Base-by-base conservation (phyloP, 2,329 filamentous ascomycete genomes). In the Penicillium palitans region DNA sequence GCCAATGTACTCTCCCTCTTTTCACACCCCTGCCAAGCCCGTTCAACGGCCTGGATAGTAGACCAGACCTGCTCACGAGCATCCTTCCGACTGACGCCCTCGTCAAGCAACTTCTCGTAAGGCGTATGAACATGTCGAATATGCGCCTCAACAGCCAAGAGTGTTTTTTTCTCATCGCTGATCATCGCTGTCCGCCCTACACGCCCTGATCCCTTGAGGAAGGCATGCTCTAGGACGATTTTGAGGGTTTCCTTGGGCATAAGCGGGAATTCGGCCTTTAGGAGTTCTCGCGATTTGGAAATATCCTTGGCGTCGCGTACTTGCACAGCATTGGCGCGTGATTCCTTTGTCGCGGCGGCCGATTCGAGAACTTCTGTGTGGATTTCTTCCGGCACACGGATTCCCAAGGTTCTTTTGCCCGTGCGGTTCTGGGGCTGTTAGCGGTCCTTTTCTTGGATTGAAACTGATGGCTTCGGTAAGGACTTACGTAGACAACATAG, bases 321-420 rank as follows among this genome's bases (percentile, higher is more conserved):
- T 63, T 72, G 67, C 6, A 78, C 76, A 12, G 75, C 74, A 4
- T 69, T 69, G 33, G 74, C 74, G 19, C 80, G 78, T 2, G 72
- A 66, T 8, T 71, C 49, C 1, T 77, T 69, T 2, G 80, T 82
- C 27, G 70, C 68, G 6, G 72, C 69, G 0, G 79, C 77, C 39
- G 71, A 67, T 29, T 66, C 53, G 21, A 75, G 67, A 15, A 82
- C 79, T 9, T 70, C 60, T 7, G 65, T 54, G 54, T 79, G 64
- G 24, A 81, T 73, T 7, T 67, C 64, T 17, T 61, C 63, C 0
- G 79, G 79, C 4, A 80, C 73, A 40, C 78, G 76, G 21, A 83
- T 70, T 15, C 80, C 80, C 17, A 79, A 60, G 31, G 64, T 65
- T 31, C 60, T 66, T 56, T 72, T 74, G 33, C 67, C 71, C 37